Base-by-base conservation (phyloP, 306 rosid species). In the Begonia loranthoides region DNA sequence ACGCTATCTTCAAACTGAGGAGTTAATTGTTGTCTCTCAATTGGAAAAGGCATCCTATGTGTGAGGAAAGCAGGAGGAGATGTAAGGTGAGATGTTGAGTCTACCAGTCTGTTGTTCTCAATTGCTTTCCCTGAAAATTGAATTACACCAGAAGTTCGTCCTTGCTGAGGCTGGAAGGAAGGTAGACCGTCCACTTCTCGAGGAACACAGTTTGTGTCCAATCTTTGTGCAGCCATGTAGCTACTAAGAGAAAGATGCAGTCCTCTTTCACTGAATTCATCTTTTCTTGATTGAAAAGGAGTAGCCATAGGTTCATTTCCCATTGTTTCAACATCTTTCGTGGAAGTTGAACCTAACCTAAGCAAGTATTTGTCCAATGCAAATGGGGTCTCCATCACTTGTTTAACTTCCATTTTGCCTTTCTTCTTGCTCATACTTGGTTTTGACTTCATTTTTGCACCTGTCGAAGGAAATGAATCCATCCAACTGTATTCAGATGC, bases 221-320 rank as follows among this genome's bases (percentile, higher is more conserved):
- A 78, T 70, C 65, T 77, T 45, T 70, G 61, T 48, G 66, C 48
- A 49, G 69, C 67, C 66, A 66, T 53, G 63, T 49, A 66, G 76
- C 69, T 74, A 50, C 80, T 74, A 24, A 80, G 70, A 62, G 95
- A 83, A 82, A 76, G 83, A 64, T 68, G 75, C 65, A 66, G 63
- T 51, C 83, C 82, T 50, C 75, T 74, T 54, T 59, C 76, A 50
- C 62, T 46, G 46, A 65, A 41, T 59, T 57, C 54, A 65, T 78
- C 76, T 57, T 70, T 78, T 54, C 49, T 66, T 12, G 58, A 56
- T 57, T 70, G 71, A 72, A 76, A 41, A 40, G 81, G 67, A 67
- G 59, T 44, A 14, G 61, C 49, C n/a, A 58, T 54, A 50, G 77
- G 56, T 40, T 64, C 72, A 62, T 46, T 64, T 52, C 36, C 36